Percentiles rank a stretch among this genome's conserved stretches.
phyloP scores from a whole-genome alignment of 2,329 filamentous ascomycete genomes.

The Epichloe uncinata region DNA sequence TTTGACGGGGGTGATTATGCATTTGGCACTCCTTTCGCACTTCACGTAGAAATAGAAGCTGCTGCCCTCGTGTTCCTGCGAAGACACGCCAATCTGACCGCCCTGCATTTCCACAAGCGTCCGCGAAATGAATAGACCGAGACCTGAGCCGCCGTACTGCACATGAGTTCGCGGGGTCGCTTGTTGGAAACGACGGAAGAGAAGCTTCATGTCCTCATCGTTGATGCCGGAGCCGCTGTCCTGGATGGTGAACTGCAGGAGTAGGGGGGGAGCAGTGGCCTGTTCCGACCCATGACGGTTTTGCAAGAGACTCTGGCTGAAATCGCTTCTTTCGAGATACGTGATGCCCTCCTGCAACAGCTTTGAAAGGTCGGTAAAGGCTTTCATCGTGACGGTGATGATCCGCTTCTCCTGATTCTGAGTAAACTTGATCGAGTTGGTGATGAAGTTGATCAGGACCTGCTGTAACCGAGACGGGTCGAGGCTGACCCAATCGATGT shows the following conservation, averaged over 20 bases:
- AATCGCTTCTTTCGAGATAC: slow-evolving; percentile 33
- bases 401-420: slow-evolving; percentile 42
- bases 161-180: slow-evolving; percentile 55
- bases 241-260: slow-evolving; percentile 52
- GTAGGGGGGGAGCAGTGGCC: background rate
- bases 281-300: slow-evolving; percentile 24
- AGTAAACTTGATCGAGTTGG: slow-evolving; percentile 51
- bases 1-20: background rate
- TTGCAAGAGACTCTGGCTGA: slow-evolving; percentile 1
- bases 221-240: slow-evolving; percentile 55
- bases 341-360: slow-evolving; percentile 24
- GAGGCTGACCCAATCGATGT: slow-evolving; percentile 57
- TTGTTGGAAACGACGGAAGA: slow-evolving; percentile 57
- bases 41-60: slow-evolving; percentile 4
- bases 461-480: slow-evolving; percentile 64
- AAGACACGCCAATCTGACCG: slow-evolving; percentile 58
- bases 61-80: slow-evolving; percentile 4
- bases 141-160: slow-evolving; percentile 55
- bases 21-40: background rate
- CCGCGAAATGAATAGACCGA: slow-evolving; percentile 62
- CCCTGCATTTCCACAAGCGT: slow-evolving; percentile 65
- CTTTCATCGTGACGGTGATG: slow-evolving; percentile 52
- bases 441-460: slow-evolving; percentile 62
- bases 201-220: slow-evolving; percentile 48
- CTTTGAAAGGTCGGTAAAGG: slow-evolving; percentile 37